These are phyloP conservation scores for Boletus edulis DNA, from an alignment of 768 basidiomycete genomes.

Conservation along the genomic window DNA sequence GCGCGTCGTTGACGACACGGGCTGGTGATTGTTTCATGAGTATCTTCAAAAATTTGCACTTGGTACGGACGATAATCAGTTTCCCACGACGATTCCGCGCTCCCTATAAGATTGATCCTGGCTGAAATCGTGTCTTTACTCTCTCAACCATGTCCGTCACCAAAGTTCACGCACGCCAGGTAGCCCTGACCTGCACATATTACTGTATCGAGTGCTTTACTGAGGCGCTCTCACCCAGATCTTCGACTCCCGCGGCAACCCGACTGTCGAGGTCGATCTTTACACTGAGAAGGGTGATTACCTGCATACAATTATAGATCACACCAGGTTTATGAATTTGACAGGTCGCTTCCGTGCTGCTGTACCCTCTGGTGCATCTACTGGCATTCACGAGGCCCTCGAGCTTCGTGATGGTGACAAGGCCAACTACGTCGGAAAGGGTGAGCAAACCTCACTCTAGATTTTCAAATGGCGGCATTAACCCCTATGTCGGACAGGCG, in stretches of 20 bases:
- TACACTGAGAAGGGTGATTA: slow-evolving; percentile 78
- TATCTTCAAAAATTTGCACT: background rate
- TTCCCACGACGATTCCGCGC: slow-evolving; percentile 26
- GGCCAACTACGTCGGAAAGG: slow-evolving; percentile 91
- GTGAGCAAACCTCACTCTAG: slow-evolving; percentile 39
- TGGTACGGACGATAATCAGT: slow-evolving; percentile 37
- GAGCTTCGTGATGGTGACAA: slow-evolving; percentile 99
- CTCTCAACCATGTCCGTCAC: slow-evolving; percentile 79
- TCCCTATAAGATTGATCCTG: slow-evolving; percentile 23
- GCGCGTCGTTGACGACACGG: slow-evolving; percentile 1
- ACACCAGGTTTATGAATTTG: slow-evolving; percentile 13
- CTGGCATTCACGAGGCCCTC: slow-evolving; percentile 96
- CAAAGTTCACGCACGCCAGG: slow-evolving; percentile 92
- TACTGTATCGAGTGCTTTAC: background rate
- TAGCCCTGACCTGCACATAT: slow-evolving; percentile 30
- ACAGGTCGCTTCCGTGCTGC: slow-evolving; percentile 89
- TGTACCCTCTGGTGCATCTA: slow-evolving; percentile 98
- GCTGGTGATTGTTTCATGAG: slow-evolving; percentile 14
- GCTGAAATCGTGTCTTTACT: slow-evolving; percentile 15
- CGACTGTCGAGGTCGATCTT: slow-evolving; percentile 93
- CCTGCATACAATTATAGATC: slow-evolving; percentile 1
- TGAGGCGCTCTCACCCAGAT: slow-evolving; percentile 54
- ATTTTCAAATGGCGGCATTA: background rate
- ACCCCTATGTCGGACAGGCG: slow-evolving; percentile 52
- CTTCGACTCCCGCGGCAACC: slow-evolving; percentile 99